phyloP scores from a whole-genome alignment of 345 rosid genomes.

The Syzygium jambos region DNA sequence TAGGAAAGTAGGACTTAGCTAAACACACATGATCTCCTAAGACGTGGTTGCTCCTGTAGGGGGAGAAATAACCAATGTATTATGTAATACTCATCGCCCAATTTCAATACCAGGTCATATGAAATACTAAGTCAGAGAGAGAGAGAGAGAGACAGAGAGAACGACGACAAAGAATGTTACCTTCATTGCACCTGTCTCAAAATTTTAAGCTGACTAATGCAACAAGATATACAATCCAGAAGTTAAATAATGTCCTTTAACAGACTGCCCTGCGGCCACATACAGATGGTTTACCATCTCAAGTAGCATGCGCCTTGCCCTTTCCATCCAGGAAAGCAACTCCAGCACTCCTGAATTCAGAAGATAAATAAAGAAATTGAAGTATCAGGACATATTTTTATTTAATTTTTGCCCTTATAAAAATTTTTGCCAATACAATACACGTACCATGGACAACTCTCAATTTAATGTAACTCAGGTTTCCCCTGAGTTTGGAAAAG shows the following conservation, averaged over 20 bases:
- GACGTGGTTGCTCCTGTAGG: background rate
- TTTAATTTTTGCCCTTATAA: background rate
- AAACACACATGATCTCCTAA: background rate
- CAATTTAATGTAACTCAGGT: constrained; percentile 31
- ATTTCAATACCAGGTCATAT: background rate
- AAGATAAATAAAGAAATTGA: background rate
- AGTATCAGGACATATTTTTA: background rate
- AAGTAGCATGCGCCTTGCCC: constrained; percentile 24
- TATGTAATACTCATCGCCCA: background rate
- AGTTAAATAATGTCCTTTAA: background rate
- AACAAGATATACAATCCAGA: background rate
- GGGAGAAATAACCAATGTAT: background rate
- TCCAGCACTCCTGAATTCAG: constrained; percentile 33
- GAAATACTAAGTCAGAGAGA: background rate
- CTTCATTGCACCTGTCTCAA: background rate
- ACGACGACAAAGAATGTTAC: background rate
- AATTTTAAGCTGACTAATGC: background rate
- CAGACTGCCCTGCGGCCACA: background rate
- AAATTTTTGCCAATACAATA: background rate
- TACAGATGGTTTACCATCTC: background rate
- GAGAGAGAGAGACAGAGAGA: background rate
- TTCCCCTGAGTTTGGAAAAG: constrained; percentile 26
- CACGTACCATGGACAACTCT: constrained; percentile 50
- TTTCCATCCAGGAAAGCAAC: constrained; percentile 38
- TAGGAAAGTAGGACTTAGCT: background rate